phyloP scores from a whole-genome alignment of 805 yeast genomes.

The Zygosaccharomyces rouxii region DNA sequence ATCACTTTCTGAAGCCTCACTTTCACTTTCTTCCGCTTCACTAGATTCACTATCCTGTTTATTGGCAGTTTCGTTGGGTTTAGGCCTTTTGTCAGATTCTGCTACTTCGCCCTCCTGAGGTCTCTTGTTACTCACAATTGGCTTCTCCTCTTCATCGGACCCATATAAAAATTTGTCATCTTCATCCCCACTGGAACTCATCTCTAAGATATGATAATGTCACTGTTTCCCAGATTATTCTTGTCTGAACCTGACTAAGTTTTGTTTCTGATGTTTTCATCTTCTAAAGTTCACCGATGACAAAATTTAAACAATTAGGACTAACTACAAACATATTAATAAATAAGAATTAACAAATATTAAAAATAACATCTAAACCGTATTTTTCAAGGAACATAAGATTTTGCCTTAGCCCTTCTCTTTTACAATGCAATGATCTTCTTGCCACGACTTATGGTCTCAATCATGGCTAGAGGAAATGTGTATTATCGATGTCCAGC shows the following conservation, averaged over 20 bases:
- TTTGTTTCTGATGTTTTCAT: background rate
- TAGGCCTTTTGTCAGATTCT: constrained; percentile 13
- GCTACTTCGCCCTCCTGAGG: constrained; percentile 14
- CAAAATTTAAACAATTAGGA: background rate
- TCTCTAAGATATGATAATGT: constrained; percentile 2
- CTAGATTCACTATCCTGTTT: constrained; percentile 38
- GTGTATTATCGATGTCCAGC: constrained; percentile 7
- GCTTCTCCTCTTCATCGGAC: constrained; percentile 19
- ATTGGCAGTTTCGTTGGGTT: constrained; percentile 15
- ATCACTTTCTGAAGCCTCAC: constrained; percentile 43
- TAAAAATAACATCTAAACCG: background rate
- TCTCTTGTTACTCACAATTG: constrained; percentile 20
- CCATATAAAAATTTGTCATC: constrained; percentile 37
- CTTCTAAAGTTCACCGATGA: background rate
- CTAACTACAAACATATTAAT: background rate
- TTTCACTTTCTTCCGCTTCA: constrained; percentile 43
- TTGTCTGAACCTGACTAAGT: background rate
- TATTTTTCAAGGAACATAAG: too few relatives aligned
- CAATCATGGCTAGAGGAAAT: background rate
- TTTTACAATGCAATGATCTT: background rate
- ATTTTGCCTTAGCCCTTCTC: background rate
- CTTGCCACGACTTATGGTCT: background rate
- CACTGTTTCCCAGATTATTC: background rate
- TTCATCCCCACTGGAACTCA: constrained; percentile 33
- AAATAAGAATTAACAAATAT: background rate